A percentile compares a stretch with the other conserved stretches of the same genome.
Conservation (phyloP, 2,329 filamentous ascomycete genomes). For the Aureobasidium sp. region DNA sequence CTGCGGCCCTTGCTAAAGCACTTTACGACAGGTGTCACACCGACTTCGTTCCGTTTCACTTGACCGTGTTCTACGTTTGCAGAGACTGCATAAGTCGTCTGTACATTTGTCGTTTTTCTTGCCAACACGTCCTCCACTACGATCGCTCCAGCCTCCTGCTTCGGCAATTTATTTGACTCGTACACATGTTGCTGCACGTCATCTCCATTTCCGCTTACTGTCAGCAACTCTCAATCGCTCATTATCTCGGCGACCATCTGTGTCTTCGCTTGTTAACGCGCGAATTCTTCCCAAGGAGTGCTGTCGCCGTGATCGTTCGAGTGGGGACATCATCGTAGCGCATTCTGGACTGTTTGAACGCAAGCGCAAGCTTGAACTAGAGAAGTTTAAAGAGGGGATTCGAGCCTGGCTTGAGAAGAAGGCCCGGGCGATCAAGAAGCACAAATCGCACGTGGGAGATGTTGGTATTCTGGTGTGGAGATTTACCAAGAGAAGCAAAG, state of each 20-base stretch:
- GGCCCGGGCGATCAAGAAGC: conserved; percentile 31
- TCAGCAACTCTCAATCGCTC: conserved; percentile 59
- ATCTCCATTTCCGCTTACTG: conserved; percentile 56
- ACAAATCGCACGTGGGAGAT: conserved; percentile 31
- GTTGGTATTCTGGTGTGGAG: conserved; percentile 36
- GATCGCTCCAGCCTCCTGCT: conserved; percentile 54
- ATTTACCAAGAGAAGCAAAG: conserved; percentile 36
- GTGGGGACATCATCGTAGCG: conserved; percentile 30
- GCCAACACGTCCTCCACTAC: conserved; percentile 50
- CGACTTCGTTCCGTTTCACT: conserved; percentile 56
- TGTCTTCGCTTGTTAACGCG: conserved; percentile 54
- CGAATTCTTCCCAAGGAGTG: conserved; percentile 61
- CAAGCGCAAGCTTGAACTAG: conserved; percentile 57
- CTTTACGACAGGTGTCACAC: conserved; percentile 48
- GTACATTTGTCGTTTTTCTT: conserved; percentile 50
- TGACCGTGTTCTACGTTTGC: conserved; percentile 58
- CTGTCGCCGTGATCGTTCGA: conserved; percentile 30
- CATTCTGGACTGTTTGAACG: conserved; percentile 47
- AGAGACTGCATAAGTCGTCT: conserved; percentile 54
- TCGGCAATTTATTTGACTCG: conserved; percentile 61
- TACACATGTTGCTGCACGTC: conserved; percentile 58
- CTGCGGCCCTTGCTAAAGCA: conserved; percentile 13
- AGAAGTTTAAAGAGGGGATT: conserved; percentile 60
- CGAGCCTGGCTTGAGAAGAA: conserved; percentile 54
- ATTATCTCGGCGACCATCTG: conserved; percentile 53